These are phyloP conservation scores for Aspergillus spinulosporus DNA, from an alignment of 2,329 filamentous ascomycete genomes.

Conservation along the genomic window DNA sequence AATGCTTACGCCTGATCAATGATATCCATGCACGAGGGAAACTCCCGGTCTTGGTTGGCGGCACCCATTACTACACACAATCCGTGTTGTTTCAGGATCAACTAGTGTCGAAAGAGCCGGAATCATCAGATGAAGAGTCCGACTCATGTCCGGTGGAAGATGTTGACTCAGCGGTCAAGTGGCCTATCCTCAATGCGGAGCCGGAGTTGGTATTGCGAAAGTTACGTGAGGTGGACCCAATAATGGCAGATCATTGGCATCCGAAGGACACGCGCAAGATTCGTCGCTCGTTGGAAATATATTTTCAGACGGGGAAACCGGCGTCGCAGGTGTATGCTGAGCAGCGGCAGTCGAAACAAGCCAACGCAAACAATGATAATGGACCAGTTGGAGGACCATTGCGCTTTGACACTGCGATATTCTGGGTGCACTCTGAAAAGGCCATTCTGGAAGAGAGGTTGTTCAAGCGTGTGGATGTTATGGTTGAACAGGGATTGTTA, in stretches of 20 bases:
- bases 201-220: constrained; percentile 71
- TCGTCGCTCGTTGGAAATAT: constrained; percentile 84
- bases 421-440: constrained; percentile 82
- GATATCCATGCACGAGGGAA: constrained; percentile 78
- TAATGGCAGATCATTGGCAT: constrained; percentile 90
- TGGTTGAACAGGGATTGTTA: constrained; percentile 69
- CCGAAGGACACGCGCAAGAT: constrained; percentile 92
- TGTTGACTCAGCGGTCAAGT: constrained; percentile 44
- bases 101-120: constrained; percentile 50
- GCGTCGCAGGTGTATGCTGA: constrained; percentile 87
- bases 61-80: constrained; percentile 94
- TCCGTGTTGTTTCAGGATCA: constrained; percentile 78
- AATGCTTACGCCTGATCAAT: constrained; percentile 67
- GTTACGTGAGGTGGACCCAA: constrained; percentile 77
- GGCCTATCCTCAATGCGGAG: constrained; percentile 70
- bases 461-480: constrained; percentile 76
- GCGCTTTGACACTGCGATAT: constrained; percentile 65
- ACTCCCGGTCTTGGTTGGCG: constrained; percentile 86
- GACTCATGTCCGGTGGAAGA: constrained; percentile 18
- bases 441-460: constrained; percentile 69
- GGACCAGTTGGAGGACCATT: constrained; percentile 33
- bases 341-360: constrained; percentile 54
- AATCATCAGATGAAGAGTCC: constrained; percentile 28
- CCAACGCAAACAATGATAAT: constrained; percentile 26
- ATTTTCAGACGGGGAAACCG: constrained; percentile 72